Base-by-base conservation (phyloP, 352 stramenopile species). In the Pythium plurisporium region DNA sequence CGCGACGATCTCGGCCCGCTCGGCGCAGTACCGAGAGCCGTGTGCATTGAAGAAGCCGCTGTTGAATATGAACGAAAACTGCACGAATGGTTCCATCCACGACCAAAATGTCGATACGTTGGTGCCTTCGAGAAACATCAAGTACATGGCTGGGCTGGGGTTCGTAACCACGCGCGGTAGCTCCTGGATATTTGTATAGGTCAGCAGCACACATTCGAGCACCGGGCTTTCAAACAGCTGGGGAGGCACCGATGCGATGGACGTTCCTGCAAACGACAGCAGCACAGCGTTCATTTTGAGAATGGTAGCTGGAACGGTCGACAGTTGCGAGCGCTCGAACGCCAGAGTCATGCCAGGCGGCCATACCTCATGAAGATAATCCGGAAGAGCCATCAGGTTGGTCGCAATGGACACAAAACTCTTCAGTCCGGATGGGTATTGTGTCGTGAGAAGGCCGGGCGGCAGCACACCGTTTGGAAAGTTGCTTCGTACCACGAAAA, bases 401-500 rank as follows among this genome's bases (percentile, higher is more conserved):
- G 36, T 43, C 36, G 12, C 20, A 17, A 9, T 43, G 10, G n/a
- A 22, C 12, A 43, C 12, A 43, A 43, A 23, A 17, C 14, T 43
- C 14, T 9, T 23, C 12, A 43, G n/a, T 17, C 1, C 2, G 49
- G 6, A 12, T 31, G 50, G 43, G n/a, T 38, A 50, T 11, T 50
- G 10, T 8, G 34, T 27, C 38, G 38, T 2, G 20, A 22, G 31
- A n/a, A 43, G 20, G 14, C 14, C n/a, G 1, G 22, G 1, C 5
- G 52, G 42, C 31, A 59, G 26, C 33, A 22, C 15, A 17, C 34
- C 44, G 26, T 55, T 26, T 1, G 20, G 4, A 27, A 62, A 44
- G 10, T 55, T 17, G 4, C 38, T 52, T 6, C 56, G 56, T 17
- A 57, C n/a, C 23, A 56, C 10, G 12, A 33, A 38, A 5, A 64